Conservation (phyloP, 1,284 basidiomycete genomes). For the Rhodotorula sp. region DNA sequence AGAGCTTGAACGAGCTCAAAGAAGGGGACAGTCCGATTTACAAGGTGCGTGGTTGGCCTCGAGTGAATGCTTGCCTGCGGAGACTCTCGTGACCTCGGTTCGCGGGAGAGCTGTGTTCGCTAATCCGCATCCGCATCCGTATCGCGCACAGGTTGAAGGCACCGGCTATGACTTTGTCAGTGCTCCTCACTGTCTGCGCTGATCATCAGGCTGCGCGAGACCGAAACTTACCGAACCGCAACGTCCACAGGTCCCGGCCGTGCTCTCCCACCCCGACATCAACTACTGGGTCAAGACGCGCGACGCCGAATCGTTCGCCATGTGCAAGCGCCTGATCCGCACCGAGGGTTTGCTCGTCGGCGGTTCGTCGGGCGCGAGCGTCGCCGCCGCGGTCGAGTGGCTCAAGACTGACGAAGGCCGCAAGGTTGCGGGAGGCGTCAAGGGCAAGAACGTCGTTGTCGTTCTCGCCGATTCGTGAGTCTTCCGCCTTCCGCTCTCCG, state of each 20-base stretch:
- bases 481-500: background rate
- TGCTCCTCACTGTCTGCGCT: background rate
- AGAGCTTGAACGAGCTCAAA: conserved; percentile 58
- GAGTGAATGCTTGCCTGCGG: too few relatives aligned
- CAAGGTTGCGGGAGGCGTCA: conserved; percentile 61
- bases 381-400: conserved; percentile 76
- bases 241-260: conserved; percentile 61
- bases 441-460: conserved; percentile 81
- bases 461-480: conserved; percentile 74
- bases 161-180: conserved; percentile 83
- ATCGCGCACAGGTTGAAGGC: conserved; percentile 64
- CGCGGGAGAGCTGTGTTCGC: too few relatives aligned
- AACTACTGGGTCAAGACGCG: conserved; percentile 81
- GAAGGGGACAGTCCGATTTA: conserved; percentile 64
- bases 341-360: conserved; percentile 86
- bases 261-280: conserved; percentile 55
- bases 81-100: background rate
- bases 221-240: background rate
- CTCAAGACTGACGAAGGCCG: conserved; percentile 67
- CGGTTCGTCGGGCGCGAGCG: conserved; percentile 81
- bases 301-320: conserved; percentile 76
- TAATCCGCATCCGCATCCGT: too few relatives aligned
- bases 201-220: too few relatives aligned
- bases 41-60: conserved; percentile 50
- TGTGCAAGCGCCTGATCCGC: conserved; percentile 75